Base-by-base conservation (phyloP, 2,329 filamentous ascomycete species). In the Colletotrichum sublineola region DNA sequence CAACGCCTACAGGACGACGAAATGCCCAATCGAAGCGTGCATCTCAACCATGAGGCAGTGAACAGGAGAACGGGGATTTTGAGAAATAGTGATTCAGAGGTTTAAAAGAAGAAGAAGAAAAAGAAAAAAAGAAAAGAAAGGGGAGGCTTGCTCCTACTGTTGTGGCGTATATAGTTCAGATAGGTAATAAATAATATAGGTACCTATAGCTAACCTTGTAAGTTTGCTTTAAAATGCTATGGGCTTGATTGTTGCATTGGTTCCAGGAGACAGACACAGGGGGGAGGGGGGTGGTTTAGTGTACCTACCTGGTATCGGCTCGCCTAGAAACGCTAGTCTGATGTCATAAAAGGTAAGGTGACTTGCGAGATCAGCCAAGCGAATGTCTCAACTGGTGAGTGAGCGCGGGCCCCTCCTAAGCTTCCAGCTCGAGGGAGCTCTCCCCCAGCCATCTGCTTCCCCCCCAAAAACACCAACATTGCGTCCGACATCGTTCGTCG, bases 341-440 rank as follows among this genome's bases (percentile, higher is more conserved):
- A 73, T 73, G 70, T 73, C 66, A 73, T 73, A 46, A 48, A 24
- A 24, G 24, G 24, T 24, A 24, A 24, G 24, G 24, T 40, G 65
- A 65, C 61, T 61, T 73, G 60, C 53, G 58, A 72, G 29, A 57
- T 58, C 40, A 62, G 68, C 68, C 46, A 62, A 67, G 63, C 68
- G 42, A 65, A 40, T 56, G 66, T 73, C 70, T 73, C 70, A 73
- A 73, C 61, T 55, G 70, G 56, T 58, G 53, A 48, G 44, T 46
- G 52, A 46, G 20, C 46, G 24, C 46, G 46, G 31, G 44, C 58
- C 60, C 61, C 46, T 38, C 65, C 53, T 38, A 58, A 69, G 69
- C 69, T 72, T 70, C 42, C 52, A 69, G 65, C 60, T 63, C 52
- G 18, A 20, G 36, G 60, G 60, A 64, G 60, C 46, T 69, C 52